A percentile compares a stretch with the other conserved stretches of the same genome.
Evolutionary conservation across 2,329 filamentous ascomycete genomes (phyloP).

Genomic region (Colletotrichum tropicale): DNA sequence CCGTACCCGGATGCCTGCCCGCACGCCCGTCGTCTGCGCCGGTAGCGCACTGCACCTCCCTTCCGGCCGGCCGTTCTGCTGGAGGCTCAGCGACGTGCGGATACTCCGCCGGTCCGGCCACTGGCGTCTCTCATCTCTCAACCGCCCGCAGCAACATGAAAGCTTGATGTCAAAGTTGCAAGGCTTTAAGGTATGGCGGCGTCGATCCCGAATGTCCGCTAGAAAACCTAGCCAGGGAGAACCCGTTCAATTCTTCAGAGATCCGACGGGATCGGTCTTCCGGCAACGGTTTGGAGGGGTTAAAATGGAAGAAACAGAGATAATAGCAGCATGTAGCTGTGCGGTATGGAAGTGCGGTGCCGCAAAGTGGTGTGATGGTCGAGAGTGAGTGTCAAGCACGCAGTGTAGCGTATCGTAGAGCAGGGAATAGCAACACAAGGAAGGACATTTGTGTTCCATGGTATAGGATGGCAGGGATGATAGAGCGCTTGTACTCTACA

Average conservation of each 20-base stretch:
- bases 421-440: neutral
- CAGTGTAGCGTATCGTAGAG: neutral
- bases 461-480: neutral
- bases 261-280: neutral
- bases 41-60: neutral
- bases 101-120: neutral
- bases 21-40: neutral
- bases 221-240: neutral
- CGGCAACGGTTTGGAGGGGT: neutral
- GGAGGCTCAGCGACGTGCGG: neutral
- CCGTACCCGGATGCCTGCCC: neutral
- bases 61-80: neutral
- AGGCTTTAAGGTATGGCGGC: neutral
- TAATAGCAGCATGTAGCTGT: neutral
- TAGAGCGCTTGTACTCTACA: neutral
- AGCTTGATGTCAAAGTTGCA: neutral
- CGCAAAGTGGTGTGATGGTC: neutral
- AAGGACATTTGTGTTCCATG: neutral
- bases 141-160: neutral
- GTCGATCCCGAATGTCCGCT: conserved; percentile 2
- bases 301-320: neutral
- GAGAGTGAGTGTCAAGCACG: neutral
- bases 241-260: neutral
- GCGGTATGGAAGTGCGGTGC: neutral
- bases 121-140: neutral